Percentiles rank a stretch among this genome's conserved stretches.
These are phyloP conservation scores for Podospora comata DNA, from an alignment of 495 filamentous ascomycete species.

Conservation along the genomic window DNA sequence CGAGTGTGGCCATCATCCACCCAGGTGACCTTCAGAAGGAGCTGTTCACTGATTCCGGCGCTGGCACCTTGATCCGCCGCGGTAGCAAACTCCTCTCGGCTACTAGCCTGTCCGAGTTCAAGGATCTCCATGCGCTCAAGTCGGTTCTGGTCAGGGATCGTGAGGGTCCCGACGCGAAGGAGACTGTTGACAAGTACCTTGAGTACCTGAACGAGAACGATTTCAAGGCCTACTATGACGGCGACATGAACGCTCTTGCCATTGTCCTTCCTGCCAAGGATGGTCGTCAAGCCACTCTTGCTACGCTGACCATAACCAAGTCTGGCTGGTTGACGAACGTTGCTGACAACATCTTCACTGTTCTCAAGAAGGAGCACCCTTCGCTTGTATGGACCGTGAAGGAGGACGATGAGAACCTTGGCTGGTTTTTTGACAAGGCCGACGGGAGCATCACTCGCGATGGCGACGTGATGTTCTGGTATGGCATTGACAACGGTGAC, in stretches of 20 bases:
- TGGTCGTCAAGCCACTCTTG: constrained; percentile 66
- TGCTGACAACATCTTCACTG: constrained; percentile 94
- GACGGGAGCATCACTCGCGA: constrained; percentile 83
- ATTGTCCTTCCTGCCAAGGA: constrained; percentile 74
- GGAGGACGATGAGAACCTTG: constrained; percentile 93
- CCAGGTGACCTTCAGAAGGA: constrained; percentile 93
- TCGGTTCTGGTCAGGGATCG: constrained; percentile 81
- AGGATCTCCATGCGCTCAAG: constrained; percentile 72
- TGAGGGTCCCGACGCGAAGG: constrained; percentile 76
- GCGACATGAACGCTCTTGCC: constrained; percentile 93
- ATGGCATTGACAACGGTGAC: constrained; percentile 79
- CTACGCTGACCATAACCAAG: constrained; percentile 93
- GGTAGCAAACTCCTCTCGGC: constrained; percentile 86
- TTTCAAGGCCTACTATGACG: constrained; percentile 95
- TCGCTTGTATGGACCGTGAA: constrained; percentile 96
- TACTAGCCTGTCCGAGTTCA: constrained; percentile 71
- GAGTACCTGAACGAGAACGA: constrained; percentile 68
- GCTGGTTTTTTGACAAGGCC: constrained; percentile 98
- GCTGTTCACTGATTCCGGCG: constrained; percentile 92
- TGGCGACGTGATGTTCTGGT: constrained; percentile 95
- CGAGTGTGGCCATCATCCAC: constrained; percentile 96
- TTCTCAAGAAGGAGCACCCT: constrained; percentile 87
- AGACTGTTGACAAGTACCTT: constrained; percentile 83
- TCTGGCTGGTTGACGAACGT: constrained; percentile 93
- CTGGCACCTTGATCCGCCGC: constrained; percentile 89